Base-by-base conservation (phyloP, 306 rosid species). In the Albizia julibrissin region DNA sequence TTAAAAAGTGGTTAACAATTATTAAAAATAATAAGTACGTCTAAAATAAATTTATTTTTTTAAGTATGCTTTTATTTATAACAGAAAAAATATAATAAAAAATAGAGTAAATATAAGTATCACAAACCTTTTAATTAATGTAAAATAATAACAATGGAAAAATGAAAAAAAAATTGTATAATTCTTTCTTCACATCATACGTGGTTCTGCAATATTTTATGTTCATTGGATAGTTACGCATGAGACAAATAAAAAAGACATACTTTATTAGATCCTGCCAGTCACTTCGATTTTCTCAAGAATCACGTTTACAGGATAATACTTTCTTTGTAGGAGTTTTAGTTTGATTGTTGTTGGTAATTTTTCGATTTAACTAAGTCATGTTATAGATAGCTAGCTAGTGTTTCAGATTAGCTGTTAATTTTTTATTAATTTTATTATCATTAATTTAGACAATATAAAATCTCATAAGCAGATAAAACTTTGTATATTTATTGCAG, bases 1-100 rank as follows among this genome's bases (percentile, higher is more conserved):
- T 34, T 34, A 34, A 5, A 34, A 34, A 34, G 6, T 34, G 1
- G 39, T 34, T 34, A 5, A 34, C 6, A 34, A 4, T 34, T 34
- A 4, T 34, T 34, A 34, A 4, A 34, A 34, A 34, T 37, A 37
- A 37, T 37, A 37, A 37, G 1, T 6, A 37, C 6, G 8, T 37
- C 0, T 37, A 1, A 37, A 37, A 5, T 37, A 37, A 37, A 37
- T 0, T 37, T 37, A 5, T 34, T 34, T 34, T 34, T 34, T 34
- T 0, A 5, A 34, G 39, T 4, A 34, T 37, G 0, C 5, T 0
- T 1, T 37, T 37, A 37, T 37, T 37, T 5, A 37, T 37, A 37
- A 6, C 1, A 0, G 39, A 0, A 5, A 0, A 6, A 37, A 8
- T 37, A 37, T 0, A 0, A 34, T 0, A 34, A 37, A 37, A 37